A percentile compares a stretch with the other conserved stretches of the same genome.
These are phyloP conservation scores for Paecilomyces fulvus DNA, from an alignment of 2,329 filamentous ascomycete genomes.

Conservation along the genomic window DNA sequence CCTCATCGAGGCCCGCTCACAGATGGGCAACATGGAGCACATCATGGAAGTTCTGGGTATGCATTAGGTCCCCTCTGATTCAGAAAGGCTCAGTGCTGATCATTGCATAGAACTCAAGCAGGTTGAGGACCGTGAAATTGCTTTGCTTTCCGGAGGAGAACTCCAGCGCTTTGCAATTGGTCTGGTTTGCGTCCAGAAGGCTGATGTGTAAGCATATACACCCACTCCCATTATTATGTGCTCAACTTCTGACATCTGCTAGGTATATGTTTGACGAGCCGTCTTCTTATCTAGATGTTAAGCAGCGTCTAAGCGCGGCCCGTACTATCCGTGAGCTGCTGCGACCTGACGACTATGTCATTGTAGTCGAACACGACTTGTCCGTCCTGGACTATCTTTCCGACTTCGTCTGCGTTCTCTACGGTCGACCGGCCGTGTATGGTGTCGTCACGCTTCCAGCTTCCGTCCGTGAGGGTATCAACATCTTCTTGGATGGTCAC, in stretches of 20 bases:
- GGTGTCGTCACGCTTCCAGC: conserved; percentile 94
- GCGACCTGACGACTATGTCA: conserved; percentile 85
- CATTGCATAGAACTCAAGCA: conserved; percentile 63
- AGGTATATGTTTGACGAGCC: conserved; percentile 99
- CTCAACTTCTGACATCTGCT: conserved; percentile 4
- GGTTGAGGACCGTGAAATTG: conserved; percentile 86
- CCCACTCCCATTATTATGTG: neutral
- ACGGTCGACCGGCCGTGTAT: conserved; percentile 90
- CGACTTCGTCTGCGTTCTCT: conserved; percentile 95
- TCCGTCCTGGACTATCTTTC: conserved; percentile 97
- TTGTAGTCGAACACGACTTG: conserved; percentile 98
- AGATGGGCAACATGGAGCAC: conserved; percentile 71
- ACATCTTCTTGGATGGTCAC: conserved; percentile 96
- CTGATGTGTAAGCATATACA: conserved; percentile 60
- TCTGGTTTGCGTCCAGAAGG: conserved; percentile 88
- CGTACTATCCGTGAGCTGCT: conserved; percentile 87
- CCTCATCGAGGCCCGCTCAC: conserved; percentile 66
- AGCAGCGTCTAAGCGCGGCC: conserved; percentile 90
- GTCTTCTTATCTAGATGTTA: conserved; percentile 97
- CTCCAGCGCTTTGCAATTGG: conserved; percentile 96
- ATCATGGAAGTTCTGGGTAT: conserved; percentile 69
- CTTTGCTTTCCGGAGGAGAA: conserved; percentile 88
- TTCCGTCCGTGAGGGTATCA: conserved; percentile 97
- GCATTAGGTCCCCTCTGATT: conserved; percentile 1
- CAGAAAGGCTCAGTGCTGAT: conserved; percentile 8